A percentile compares a stretch with the other conserved stretches of the same genome.
phyloP scores from a whole-genome alignment of 148 eudicot species.

The Oxyria digyna region DNA sequence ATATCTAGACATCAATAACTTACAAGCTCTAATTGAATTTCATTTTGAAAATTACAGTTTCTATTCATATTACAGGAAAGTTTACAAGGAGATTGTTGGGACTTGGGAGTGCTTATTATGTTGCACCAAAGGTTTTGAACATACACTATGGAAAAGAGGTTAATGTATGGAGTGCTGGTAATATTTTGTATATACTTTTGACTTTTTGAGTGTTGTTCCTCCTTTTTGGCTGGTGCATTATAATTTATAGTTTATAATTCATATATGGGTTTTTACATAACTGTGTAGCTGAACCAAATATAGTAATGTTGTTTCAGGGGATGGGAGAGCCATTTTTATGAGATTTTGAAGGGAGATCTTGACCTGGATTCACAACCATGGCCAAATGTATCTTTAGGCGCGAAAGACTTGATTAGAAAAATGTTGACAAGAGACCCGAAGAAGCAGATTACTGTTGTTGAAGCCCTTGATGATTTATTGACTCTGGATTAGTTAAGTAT shows the following conservation, averaged over 20 bases:
- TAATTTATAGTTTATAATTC: background rate
- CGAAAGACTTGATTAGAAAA: slow-evolving; percentile 61
- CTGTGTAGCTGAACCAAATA: background rate
- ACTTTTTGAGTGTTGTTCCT: slow-evolving; percentile 71
- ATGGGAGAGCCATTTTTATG: slow-evolving; percentile 62
- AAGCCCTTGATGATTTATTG: slow-evolving; percentile 82
- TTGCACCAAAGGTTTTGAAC: slow-evolving; percentile 74
- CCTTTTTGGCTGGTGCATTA: slow-evolving; percentile 81
- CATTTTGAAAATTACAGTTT: too few relatives aligned
- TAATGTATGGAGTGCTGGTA: slow-evolving; percentile 95
- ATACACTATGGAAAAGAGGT: slow-evolving; percentile 71
- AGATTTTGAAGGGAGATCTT: slow-evolving; percentile 31
- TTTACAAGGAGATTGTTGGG: slow-evolving; percentile 51
- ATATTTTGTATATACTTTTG: slow-evolving; percentile 80
- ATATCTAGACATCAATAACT: too few relatives aligned
- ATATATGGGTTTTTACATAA: background rate
- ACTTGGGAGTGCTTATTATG: slow-evolving; percentile 85
- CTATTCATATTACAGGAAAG: slow-evolving; percentile 28
- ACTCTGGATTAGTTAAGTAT: too few relatives aligned
- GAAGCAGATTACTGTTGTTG: slow-evolving; percentile 53
- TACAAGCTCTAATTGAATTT: too few relatives aligned
- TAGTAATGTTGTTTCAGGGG: slow-evolving; percentile 35
- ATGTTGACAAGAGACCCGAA: slow-evolving; percentile 64
- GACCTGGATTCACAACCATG: slow-evolving; percentile 53
- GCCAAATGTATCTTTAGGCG: slow-evolving; percentile 71